Evolutionary conservation across 768 basidiomycete genomes (phyloP), one percentile per base, ranked within the genome.

Genomic region (Boletus speciosus): DNA sequence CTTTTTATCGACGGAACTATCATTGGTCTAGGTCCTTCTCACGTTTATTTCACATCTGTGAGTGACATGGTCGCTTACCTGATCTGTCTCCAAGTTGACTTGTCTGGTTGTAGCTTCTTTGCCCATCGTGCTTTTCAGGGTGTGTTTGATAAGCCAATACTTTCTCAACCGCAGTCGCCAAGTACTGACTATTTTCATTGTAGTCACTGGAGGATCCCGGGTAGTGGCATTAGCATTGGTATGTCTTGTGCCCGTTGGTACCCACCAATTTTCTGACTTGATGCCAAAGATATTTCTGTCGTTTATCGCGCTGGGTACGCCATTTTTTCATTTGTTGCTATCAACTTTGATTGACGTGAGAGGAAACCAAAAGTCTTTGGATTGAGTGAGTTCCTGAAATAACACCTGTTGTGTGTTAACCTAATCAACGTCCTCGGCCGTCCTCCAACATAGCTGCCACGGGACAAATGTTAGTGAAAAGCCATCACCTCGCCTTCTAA

Each of bases 21-120:
- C 29, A 19, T 6, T 44, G 21, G 6, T 31, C n/a, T 21, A 70
- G 69, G 49, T 69, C 47, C 6, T 66, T 54, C 51, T 70, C 46
- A 60, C 56, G 5, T 60, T 66, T 47, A 60, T 66, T 29, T 61
- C 62, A n/a, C 66, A 59, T 27, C 38, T 70, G 69, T 70, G 45
- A 53, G 68, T 5, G 21, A 23, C 29, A 11, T 23, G 11, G 25
- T 19, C 32, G 34, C 38, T 48, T 31, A 11, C 8, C 31, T 12
- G 7, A 0, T 44, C 7, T 45, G 9, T 31, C 31, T 4, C n/a
- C 8, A 35, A 36, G 21, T 47, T 54, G 32, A 54, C 34, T 37
- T 45, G 29, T 47, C 38, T 25, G 43, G 2, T 50, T 21, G 21
- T 32, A 70, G 68, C 14, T 71, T 60, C 43, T 70, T 70, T 21